These are phyloP conservation scores for Phytophthora cryptogea DNA, from an alignment of 352 stramenopile genomes.

Conservation along the genomic window DNA sequence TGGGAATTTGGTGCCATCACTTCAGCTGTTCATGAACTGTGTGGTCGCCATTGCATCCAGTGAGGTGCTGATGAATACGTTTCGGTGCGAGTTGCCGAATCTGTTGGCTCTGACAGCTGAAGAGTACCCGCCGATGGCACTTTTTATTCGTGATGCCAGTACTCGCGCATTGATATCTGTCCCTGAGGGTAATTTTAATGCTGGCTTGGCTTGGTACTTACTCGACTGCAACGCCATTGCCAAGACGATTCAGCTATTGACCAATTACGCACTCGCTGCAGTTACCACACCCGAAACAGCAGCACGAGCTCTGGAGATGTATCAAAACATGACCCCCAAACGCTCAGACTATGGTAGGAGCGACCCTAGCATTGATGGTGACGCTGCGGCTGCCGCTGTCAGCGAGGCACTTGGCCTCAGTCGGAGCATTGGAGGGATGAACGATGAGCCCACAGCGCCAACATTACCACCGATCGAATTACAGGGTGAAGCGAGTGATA, in stretches of 20 bases:
- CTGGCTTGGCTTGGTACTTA: slow-evolving; percentile 76
- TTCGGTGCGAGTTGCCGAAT: slow-evolving; percentile 74
- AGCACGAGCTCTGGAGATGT: slow-evolving; percentile 34
- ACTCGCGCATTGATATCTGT: slow-evolving; percentile 50
- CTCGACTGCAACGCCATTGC: slow-evolving; percentile 63
- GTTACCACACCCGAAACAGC: slow-evolving; percentile 39
- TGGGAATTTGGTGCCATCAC: slow-evolving; percentile 34
- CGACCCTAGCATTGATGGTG: slow-evolving; percentile 15
- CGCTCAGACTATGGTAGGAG: slow-evolving; percentile 3
- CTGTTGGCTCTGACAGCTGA: slow-evolving; percentile 64
- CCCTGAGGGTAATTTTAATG: slow-evolving; percentile 68
- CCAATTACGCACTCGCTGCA: slow-evolving; percentile 38
- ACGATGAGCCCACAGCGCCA: not conserved
- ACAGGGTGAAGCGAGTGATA: not conserved
- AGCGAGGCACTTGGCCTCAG: slow-evolving; percentile 68
- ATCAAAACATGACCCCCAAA: slow-evolving; percentile 1
- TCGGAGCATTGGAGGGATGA: slow-evolving; percentile 1
- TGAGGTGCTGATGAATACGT: slow-evolving; percentile 56
- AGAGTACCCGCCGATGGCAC: slow-evolving; percentile 53
- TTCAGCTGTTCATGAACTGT: slow-evolving; percentile 68
- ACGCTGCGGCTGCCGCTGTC: slow-evolving; percentile 53
- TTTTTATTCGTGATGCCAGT: slow-evolving; percentile 55
- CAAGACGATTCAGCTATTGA: slow-evolving; percentile 53
- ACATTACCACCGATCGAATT: not conserved
- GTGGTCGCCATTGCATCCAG: slow-evolving; percentile 62